These are phyloP conservation scores for Venturia nashicola DNA, from an alignment of 2,329 filamentous ascomycete genomes.

Conservation along the genomic window DNA sequence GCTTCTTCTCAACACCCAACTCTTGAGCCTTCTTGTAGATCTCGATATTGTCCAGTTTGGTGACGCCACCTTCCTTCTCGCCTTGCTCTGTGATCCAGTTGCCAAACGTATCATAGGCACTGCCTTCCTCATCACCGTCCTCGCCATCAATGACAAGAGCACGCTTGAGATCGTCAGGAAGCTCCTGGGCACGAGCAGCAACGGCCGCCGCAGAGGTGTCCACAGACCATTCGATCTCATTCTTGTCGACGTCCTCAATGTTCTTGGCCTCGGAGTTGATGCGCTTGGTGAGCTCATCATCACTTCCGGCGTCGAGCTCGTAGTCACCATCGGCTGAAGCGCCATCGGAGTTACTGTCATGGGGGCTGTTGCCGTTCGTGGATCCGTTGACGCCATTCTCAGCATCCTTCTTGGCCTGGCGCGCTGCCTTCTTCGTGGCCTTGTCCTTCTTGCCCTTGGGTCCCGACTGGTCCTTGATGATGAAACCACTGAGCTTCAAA, in stretches of 20 bases:
- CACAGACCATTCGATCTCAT: slow-evolving; percentile 89
- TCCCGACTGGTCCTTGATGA: slow-evolving; percentile 87
- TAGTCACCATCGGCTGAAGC: slow-evolving; percentile 52
- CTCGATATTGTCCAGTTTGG: slow-evolving; percentile 74
- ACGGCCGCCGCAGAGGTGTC: slow-evolving; percentile 94
- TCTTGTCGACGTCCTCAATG: slow-evolving; percentile 56
- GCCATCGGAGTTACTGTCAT: slow-evolving; percentile 53
- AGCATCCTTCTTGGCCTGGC: slow-evolving; percentile 71
- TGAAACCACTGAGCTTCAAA: slow-evolving; percentile 93
- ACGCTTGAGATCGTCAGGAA: slow-evolving; percentile 90
- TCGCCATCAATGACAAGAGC: slow-evolving; percentile 69
- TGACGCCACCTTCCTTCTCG: slow-evolving; percentile 56
- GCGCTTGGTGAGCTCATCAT: slow-evolving; percentile 79
- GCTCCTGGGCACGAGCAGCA: slow-evolving; percentile 82
- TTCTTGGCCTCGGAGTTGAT: slow-evolving; percentile 57
- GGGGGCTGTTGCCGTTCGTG: slow-evolving; percentile 48
- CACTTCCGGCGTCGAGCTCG: slow-evolving; percentile 62
- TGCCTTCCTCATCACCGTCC: slow-evolving; percentile 70
- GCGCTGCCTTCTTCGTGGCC: slow-evolving; percentile 76
- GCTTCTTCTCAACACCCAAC: slow-evolving; percentile 85
- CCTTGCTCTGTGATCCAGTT: slow-evolving; percentile 79
- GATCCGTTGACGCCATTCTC: slow-evolving; percentile 40
- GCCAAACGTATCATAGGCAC: slow-evolving; percentile 78
- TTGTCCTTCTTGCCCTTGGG: slow-evolving; percentile 88
- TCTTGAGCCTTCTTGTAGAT: slow-evolving; percentile 97